Evolutionary conservation across 768 basidiomycete genomes (phyloP), one percentile per base, ranked within the genome.

Genomic region (Mycena maculata): DNA sequence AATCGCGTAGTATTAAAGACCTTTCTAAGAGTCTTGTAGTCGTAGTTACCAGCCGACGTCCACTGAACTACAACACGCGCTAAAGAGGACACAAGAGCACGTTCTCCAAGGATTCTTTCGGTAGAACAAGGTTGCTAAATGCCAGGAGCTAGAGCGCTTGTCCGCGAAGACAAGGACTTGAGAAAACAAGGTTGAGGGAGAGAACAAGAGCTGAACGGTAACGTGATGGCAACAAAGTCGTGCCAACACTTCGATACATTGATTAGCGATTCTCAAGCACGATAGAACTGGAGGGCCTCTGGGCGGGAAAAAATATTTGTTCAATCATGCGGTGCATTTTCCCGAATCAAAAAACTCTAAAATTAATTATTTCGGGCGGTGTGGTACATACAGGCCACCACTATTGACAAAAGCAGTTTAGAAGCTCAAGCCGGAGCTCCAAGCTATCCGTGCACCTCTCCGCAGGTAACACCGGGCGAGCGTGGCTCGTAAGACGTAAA

Each of bases 131-230:
- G 63, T 65, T 58, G 48, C 31, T 16, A 23, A 6, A 23, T 33
- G 16, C 36, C 48, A 22, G 28, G 18, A 30, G 41, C 8, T 27
- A 45, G 3, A 6, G 31, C 9, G 22, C 39, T 57, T 49, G 47
- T 52, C 18, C n/a, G 7, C 7, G 63, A 65, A n/a, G 20, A 64
- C 63, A 64, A 64, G 63, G 62, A n/a, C n/a, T n/a, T n/a, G n/a
- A n/a, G n/a, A n/a, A n/a, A n/a, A n/a, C n/a, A n/a, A n/a, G n/a
- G n/a, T n/a, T n/a, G 45, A 11, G 42, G 20, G 18, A 44, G 16
- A 57, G 50, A 57, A 57, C 54, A 65, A 52, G 63, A 39, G 39
- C 36, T 10, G 9, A 58, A 25, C 50, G 41, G 25, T 57, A 64
- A 64, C 55, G 55, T 64, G 54, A 56, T 13, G 12, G 22, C 4